Evolutionary conservation across 2,329 filamentous ascomycete genomes (phyloP), one percentile per base, ranked within the genome.

Genomic region (Aspergillus calidoustus): DNA sequence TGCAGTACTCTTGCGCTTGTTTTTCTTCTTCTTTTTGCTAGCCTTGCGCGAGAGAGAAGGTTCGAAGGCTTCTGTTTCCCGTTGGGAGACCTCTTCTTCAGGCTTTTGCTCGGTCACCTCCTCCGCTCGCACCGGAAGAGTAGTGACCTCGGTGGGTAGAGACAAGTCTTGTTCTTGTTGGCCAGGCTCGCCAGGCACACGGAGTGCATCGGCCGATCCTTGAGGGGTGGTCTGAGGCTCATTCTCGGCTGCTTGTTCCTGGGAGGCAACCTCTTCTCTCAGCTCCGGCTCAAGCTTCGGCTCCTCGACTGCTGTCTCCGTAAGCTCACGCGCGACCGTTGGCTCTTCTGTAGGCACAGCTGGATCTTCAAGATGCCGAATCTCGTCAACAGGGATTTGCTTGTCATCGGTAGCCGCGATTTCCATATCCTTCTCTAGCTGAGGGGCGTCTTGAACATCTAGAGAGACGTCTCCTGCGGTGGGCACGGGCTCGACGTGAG

Each of bases 11-110:
- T 70, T 68, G 13, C 63, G 61, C 59, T 64, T 67, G 49, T 67
- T 70, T 49, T 70, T 69, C 59, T 68, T 68, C 57, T 65, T 68
- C 57, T 67, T 68, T 43, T 67, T 71, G 60, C 65, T 67, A 23
- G 19, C 56, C 34, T 65, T 68, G 43, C 65, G 64, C 6, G 60
- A 60, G 6, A 64, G 52, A 11, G 58, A n/a, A 50, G 50, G 22
- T 38, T 68, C 66, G 6, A 7, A 28, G 22, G 49, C 25, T 34
- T 67, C 65, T 23, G 47, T 11, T 43, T 64, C 64, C 2, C 31
- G 11, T 4, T 55, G 19, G 30, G 22, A 53, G 11, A n/a, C 15
- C 4, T 56, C 48, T 17, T 47, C 17, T 19, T 59, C 62, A 46
- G 62, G 50, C 5, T 57, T 44, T 13, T 8, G 43, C 25, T 52